phyloP scores from a whole-genome alignment of 2,329 filamentous ascomycete genomes.

The Dendryphion nanum region DNA sequence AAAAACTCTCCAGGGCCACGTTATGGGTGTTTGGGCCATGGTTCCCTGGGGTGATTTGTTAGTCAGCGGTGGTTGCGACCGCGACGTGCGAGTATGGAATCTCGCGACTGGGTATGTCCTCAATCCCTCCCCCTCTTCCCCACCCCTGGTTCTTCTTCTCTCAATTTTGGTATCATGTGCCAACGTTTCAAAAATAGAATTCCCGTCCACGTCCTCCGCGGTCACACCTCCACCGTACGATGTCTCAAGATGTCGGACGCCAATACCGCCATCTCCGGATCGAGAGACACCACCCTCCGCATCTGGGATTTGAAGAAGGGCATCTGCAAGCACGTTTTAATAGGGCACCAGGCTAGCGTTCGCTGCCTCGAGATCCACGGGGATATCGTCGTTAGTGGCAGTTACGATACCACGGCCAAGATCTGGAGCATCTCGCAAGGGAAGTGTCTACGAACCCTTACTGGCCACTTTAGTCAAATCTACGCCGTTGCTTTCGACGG shows the following conservation, averaged over 20 bases:
- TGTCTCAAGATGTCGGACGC: slow-evolving; percentile 97
- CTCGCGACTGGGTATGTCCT: slow-evolving; percentile 77
- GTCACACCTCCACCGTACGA: slow-evolving; percentile 93
- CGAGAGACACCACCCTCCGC: slow-evolving; percentile 87
- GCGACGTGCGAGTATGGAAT: slow-evolving; percentile 96
- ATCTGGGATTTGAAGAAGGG: slow-evolving; percentile 93
- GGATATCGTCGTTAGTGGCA: slow-evolving; percentile 95
- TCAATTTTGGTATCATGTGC: background rate
- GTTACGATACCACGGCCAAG: slow-evolving; percentile 93
- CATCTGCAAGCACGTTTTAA: slow-evolving; percentile 83
- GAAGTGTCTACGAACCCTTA: slow-evolving; percentile 82
- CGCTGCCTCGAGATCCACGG: slow-evolving; percentile 94
- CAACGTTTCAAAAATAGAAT: slow-evolving; percentile 14
- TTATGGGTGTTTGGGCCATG: slow-evolving; percentile 99
- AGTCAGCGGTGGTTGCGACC: slow-evolving; percentile 93
- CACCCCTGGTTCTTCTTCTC: too few species aligned
- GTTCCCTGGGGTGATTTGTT: slow-evolving; percentile 94
- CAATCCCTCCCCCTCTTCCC: too few species aligned
- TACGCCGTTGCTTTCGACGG: slow-evolving; percentile 98
- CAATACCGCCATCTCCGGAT: slow-evolving; percentile 93
- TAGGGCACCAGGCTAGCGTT: slow-evolving; percentile 94
- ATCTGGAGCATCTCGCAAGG: slow-evolving; percentile 99
- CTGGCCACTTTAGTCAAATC: slow-evolving; percentile 97
- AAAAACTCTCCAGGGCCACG: slow-evolving; percentile 87
- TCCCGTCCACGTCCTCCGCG: slow-evolving; percentile 65